These are phyloP conservation scores for Pseudonitzschia delicatissima DNA, from an alignment of 108 stramenopile genomes.

Conservation along the genomic window DNA sequence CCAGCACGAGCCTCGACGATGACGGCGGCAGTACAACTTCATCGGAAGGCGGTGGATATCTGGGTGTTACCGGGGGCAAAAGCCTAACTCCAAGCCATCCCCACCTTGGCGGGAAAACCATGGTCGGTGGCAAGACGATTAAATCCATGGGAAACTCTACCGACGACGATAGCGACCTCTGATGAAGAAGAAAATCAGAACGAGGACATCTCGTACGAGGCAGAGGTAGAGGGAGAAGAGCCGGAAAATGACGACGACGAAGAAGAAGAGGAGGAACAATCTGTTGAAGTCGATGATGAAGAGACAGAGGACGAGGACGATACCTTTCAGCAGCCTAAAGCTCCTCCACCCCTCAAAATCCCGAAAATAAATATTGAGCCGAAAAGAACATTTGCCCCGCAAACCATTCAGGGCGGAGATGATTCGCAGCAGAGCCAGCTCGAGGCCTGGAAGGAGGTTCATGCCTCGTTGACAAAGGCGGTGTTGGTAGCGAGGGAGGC, in stretches of 20 bases:
- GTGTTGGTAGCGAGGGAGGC: conserved; percentile 56
- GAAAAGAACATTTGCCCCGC: background rate
- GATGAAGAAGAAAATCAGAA: background rate
- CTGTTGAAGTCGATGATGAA: background rate
- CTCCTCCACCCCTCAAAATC: background rate
- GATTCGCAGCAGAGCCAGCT: conserved; percentile 15
- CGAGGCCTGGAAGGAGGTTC: conserved; percentile 65
- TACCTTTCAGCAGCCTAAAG: background rate
- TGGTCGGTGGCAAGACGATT: background rate
- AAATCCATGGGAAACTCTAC: background rate
- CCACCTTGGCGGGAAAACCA: conserved; percentile 1
- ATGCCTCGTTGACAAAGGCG: conserved; percentile 46
- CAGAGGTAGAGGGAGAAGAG: background rate
- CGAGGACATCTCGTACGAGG: background rate
- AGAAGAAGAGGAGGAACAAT: background rate
- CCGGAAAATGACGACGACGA: background rate
- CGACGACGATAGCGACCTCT: background rate
- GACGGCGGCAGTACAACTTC: background rate
- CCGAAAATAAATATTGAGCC: background rate
- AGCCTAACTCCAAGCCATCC: too few species aligned
- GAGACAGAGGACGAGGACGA: conserved; percentile 11
- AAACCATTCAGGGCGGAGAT: background rate
- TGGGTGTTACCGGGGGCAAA: background rate
- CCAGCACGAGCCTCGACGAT: too few species aligned
- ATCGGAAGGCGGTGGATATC: background rate